Percentiles rank a stretch among this genome's conserved stretches.
Evolutionary conservation across 2,329 filamentous ascomycete species (phyloP).

Genomic region (Didymella glomerata): DNA sequence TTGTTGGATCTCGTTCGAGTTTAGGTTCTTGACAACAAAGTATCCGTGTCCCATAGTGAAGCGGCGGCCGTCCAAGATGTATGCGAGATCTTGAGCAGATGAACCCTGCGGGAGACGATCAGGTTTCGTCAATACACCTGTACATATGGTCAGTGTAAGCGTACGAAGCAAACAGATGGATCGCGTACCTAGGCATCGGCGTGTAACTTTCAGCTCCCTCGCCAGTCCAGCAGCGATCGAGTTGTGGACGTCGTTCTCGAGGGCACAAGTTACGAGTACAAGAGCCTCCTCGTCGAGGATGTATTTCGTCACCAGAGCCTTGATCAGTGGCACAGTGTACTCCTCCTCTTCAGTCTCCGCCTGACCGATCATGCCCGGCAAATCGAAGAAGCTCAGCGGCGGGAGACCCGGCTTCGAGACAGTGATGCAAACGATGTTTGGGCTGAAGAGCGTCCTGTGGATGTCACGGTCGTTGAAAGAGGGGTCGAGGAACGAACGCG

Average conservation of each 20-base stretch:
- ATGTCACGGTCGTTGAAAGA: neutral
- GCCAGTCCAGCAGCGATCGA: conserved; percentile 73
- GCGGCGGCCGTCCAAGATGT: conserved; percentile 68
- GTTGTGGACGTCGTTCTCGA: conserved; percentile 80
- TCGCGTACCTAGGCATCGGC: conserved; percentile 50
- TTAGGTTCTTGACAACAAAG: conserved; percentile 75
- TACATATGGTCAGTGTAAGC: conserved; percentile 18
- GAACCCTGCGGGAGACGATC: conserved; percentile 70
- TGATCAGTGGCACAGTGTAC: conserved; percentile 73
- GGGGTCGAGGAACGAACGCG: conserved; percentile 50
- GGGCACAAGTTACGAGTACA: conserved; percentile 78
- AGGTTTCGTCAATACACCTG: conserved; percentile 86
- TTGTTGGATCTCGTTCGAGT: conserved; percentile 59
- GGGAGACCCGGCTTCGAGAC: conserved; percentile 76
- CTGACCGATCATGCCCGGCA: conserved; percentile 82
- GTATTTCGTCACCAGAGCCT: conserved; percentile 74
- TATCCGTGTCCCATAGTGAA: conserved; percentile 77
- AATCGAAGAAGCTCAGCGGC: conserved; percentile 81
- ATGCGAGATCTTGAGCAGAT: conserved; percentile 63
- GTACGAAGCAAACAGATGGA: no score
- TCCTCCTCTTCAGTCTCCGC: conserved; percentile 57
- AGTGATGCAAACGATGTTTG: conserved; percentile 80
- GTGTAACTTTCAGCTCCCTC: conserved; percentile 50
- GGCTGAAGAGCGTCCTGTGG: conserved; percentile 74
- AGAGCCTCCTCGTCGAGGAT: conserved; percentile 74